phyloP scores from a whole-genome alignment of 2,329 filamentous ascomycete species.

The Monosporascus sp. region DNA sequence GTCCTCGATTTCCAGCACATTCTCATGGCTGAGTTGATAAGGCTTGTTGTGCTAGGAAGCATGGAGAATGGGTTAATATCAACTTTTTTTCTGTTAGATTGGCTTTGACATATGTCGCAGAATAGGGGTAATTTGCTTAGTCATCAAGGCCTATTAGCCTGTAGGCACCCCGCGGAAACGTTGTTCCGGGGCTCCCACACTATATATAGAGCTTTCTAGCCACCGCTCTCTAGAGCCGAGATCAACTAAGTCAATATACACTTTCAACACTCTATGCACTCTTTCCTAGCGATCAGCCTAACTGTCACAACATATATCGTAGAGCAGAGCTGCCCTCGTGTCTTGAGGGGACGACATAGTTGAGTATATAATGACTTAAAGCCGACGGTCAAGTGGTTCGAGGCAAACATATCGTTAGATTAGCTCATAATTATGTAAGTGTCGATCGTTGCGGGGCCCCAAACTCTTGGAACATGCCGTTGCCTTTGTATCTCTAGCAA shows the following conservation, averaged over 20 bases:
- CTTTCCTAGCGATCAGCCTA: too few relatives aligned
- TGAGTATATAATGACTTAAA: not conserved
- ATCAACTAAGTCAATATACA: too few relatives aligned
- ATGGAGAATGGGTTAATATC: not conserved
- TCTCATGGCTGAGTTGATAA: constrained; percentile 17
- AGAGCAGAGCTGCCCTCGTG: constrained; percentile 1
- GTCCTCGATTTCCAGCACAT: constrained; percentile 18
- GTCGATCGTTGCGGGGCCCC: not conserved
- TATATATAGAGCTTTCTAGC: too few relatives aligned
- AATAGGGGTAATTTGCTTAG: too few relatives aligned
- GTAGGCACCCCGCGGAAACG: too few relatives aligned
- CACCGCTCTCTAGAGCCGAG: too few relatives aligned
- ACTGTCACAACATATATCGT: not conserved
- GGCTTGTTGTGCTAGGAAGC: constrained; percentile 23
- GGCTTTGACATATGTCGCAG: not conserved
- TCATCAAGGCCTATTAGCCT: too few relatives aligned
- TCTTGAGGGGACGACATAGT: not conserved
- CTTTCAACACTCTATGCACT: too few relatives aligned
- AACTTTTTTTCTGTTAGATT: not conserved
- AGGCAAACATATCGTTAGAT: not conserved
- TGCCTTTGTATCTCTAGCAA: too few relatives aligned
- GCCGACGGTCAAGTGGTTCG: not conserved
- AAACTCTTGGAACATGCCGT: not conserved
- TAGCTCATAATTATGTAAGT: not conserved
- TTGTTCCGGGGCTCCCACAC: too few relatives aligned